A percentile compares a stretch with the other conserved stretches of the same genome.
Conservation (phyloP, 345 rosid genomes). For the Linum usitatissimum region DNA sequence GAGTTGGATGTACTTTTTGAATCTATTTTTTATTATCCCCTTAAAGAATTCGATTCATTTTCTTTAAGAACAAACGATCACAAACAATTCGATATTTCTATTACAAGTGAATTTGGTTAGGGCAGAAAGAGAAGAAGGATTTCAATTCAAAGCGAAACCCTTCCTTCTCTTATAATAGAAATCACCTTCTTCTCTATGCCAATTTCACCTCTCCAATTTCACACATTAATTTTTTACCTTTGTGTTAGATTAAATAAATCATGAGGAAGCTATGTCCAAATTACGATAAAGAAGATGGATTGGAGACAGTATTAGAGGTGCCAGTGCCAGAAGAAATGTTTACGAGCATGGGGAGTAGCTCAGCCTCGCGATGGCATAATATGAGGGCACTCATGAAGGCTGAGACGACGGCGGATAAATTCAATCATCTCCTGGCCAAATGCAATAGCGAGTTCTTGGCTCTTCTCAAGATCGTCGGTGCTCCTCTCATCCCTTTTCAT, state of each 20-base stretch:
- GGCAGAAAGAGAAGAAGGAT: slow-evolving; percentile 15
- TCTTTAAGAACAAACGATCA: neutral
- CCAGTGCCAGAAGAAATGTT: slow-evolving; percentile 76
- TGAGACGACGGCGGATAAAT: slow-evolving; percentile 20
- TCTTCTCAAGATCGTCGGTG: slow-evolving; percentile 83
- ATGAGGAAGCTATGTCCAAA: slow-evolving; percentile 60
- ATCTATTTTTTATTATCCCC: too few relatives aligned
- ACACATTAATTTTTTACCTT: neutral
- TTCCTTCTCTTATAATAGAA: slow-evolving; percentile 1
- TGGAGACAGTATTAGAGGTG: slow-evolving; percentile 67
- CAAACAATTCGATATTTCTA: too few relatives aligned
- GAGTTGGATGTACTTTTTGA: too few relatives aligned
- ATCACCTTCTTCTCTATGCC: too few relatives aligned
- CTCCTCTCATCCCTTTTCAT: slow-evolving; percentile 80
- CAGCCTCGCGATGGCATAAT: slow-evolving; percentile 63
- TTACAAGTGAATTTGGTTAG: neutral
- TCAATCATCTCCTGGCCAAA: slow-evolving; percentile 53
- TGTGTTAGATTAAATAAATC: neutral
- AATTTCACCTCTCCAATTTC: neutral
- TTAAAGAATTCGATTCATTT: too few relatives aligned
- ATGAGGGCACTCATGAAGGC: slow-evolving; percentile 68
- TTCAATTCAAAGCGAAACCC: slow-evolving; percentile 1
- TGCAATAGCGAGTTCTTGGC: slow-evolving; percentile 75
- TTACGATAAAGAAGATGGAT: slow-evolving; percentile 45
- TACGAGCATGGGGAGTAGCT: slow-evolving; percentile 48